Percentiles rank a stretch among this genome's conserved stretches.
Conservation (phyloP, 2,329 filamentous ascomycete species). For the Fusarium decemcellulare region DNA sequence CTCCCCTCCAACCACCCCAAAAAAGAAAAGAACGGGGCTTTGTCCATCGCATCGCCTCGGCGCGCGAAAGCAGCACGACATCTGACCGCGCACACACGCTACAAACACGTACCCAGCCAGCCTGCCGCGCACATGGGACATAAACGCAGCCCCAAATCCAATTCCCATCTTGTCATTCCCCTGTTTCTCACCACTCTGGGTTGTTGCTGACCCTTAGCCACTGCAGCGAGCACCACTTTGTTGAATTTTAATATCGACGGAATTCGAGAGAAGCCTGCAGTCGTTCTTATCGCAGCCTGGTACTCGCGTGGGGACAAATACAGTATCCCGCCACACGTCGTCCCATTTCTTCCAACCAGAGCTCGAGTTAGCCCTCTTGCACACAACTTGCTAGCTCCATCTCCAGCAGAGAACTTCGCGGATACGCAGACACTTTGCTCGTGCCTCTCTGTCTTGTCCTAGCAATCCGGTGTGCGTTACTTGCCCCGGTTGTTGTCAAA, state of each 20-base stretch:
- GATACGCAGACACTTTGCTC: constrained; percentile 44
- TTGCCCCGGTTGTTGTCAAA: constrained; percentile 43
- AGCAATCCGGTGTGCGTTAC: constrained; percentile 42
- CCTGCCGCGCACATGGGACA: constrained; percentile 12
- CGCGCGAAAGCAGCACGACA: constrained; percentile 32
- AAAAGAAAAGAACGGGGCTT: constrained; percentile 32
- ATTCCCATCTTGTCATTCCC: constrained; percentile 9
- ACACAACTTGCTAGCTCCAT: constrained; percentile 30
- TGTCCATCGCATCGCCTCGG: constrained; percentile 24
- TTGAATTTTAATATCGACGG: not conserved
- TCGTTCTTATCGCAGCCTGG: no score
- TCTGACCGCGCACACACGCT: constrained; percentile 30
- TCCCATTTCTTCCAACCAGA: constrained; percentile 37
- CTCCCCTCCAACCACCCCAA: constrained; percentile 35
- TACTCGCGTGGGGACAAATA: constrained; percentile 38
- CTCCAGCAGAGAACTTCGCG: constrained; percentile 39
- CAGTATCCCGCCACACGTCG: constrained; percentile 27
- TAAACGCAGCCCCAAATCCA: not conserved
- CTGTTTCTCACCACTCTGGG: constrained; percentile 9
- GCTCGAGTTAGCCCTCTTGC: constrained; percentile 30
- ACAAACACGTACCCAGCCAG: constrained; percentile 20
- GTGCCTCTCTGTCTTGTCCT: constrained; percentile 45
- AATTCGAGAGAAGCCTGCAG: no score
- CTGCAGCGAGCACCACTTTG: constrained; percentile 1
- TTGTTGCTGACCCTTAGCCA: constrained; percentile 16